Percentiles rank a stretch among this genome's conserved stretches.
These are phyloP conservation scores for Leccinum fuscescens DNA, from an alignment of 1,284 basidiomycete genomes.

Conservation along the genomic window DNA sequence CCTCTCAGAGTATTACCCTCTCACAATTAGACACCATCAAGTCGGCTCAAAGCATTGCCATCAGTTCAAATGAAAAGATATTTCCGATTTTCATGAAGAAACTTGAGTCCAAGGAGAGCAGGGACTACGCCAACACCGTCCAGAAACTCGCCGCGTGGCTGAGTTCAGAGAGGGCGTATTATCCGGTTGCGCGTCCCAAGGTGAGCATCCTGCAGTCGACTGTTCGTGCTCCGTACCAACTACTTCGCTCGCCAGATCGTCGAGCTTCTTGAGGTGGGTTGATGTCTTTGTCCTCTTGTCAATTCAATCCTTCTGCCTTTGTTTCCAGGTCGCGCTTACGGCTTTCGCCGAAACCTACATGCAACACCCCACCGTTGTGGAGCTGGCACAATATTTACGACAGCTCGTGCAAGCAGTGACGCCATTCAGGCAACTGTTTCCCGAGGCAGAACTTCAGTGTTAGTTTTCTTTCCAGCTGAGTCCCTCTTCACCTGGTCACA, in stretches of 20 bases:
- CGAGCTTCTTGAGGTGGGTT: constrained; percentile 29
- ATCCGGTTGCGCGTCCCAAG: constrained; percentile 29
- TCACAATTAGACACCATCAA: constrained; percentile 17
- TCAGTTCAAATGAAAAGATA: constrained; percentile 29
- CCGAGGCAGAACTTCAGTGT: constrained; percentile 28
- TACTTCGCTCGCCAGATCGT: constrained; percentile 21
- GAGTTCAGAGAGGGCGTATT: constrained; percentile 33
- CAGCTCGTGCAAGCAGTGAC: constrained; percentile 19
- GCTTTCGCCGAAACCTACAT: constrained; percentile 17
- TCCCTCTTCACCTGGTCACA: background rate
- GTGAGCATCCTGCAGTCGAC: constrained; percentile 10
- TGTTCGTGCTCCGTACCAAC: background rate
- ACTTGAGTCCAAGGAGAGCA: constrained; percentile 25
- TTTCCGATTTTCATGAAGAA: constrained; percentile 31
- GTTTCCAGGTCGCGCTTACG: constrained; percentile 23
- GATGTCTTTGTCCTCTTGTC: background rate
- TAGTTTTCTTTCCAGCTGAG: background rate
- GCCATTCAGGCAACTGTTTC: constrained; percentile 24
- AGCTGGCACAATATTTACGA: constrained; percentile 15
- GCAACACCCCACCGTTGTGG: background rate
- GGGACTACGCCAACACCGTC: constrained; percentile 19
- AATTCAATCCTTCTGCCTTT: background rate
- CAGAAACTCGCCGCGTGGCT: constrained; percentile 26
- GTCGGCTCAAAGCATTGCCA: constrained; percentile 17
- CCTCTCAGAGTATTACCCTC: background rate